phyloP scores from a whole-genome alignment of 2,329 filamentous ascomycete genomes.

The Penicillium sp. region DNA sequence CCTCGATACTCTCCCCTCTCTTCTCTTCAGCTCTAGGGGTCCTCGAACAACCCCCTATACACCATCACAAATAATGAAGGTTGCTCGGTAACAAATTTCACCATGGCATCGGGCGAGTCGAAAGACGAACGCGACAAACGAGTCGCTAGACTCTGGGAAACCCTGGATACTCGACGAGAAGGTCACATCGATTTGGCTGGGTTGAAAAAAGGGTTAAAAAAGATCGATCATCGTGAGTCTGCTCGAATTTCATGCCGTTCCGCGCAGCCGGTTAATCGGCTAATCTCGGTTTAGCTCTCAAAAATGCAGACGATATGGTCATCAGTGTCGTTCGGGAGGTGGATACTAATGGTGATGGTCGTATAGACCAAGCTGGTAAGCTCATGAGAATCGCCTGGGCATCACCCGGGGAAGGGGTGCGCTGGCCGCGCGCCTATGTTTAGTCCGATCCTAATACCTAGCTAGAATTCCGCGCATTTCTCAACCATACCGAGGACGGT shows the following conservation, averaged over 20 bases:
- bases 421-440: constrained; percentile 19
- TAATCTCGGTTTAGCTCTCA: constrained; percentile 56
- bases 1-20: constrained; percentile 15
- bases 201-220: constrained; percentile 77
- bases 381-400: constrained; percentile 16
- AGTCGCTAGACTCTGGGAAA: constrained; percentile 79
- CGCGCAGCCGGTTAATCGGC: constrained; percentile 26
- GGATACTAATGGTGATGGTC: constrained; percentile 82
- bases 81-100: constrained; percentile 50
- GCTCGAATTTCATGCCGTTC: constrained; percentile 21
- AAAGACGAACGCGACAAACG: constrained; percentile 76
- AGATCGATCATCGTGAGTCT: constrained; percentile 84
- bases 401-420: constrained; percentile 9
- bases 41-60: neutral
- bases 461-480: constrained; percentile 84
- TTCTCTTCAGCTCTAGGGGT: constrained; percentile 6
- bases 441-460: constrained; percentile 22
- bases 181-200: constrained; percentile 82
- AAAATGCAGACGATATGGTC: constrained; percentile 87
- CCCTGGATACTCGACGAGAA: constrained; percentile 72
- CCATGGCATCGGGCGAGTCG: constrained; percentile 69
- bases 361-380: constrained; percentile 86
- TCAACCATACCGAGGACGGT: constrained; percentile 81
- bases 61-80: constrained; percentile 41
- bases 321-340: constrained; percentile 76